A percentile compares a stretch with the other conserved stretches of the same genome.
These are phyloP conservation scores for Globisporangium irregulare DNA, from an alignment of 352 stramenopile genomes.

Conservation along the genomic window DNA sequence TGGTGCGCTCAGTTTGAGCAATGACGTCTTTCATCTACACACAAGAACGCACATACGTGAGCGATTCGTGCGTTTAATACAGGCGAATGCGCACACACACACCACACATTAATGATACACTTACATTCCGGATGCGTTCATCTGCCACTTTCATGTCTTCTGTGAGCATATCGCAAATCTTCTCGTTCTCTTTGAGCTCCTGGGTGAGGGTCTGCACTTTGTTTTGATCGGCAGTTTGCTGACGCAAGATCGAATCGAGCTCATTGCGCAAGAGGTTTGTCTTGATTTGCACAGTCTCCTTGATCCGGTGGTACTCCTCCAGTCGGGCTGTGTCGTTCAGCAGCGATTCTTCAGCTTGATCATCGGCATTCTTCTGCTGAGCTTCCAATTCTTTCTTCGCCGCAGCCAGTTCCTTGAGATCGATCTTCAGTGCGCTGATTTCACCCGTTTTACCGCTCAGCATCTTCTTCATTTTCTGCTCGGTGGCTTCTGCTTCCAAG, in stretches of 20 bases:
- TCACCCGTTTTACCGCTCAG: slow-evolving; percentile 83
- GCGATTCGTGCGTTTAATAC: background rate
- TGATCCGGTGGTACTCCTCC: slow-evolving; percentile 85
- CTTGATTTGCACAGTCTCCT: slow-evolving; percentile 64
- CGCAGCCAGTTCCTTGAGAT: slow-evolving; percentile 62
- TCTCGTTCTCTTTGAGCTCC: slow-evolving; percentile 69
- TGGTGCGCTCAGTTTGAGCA: slow-evolving; percentile 49
- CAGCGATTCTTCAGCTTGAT: slow-evolving; percentile 44
- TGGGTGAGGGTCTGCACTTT: slow-evolving; percentile 70
- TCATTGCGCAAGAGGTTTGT: slow-evolving; percentile 71
- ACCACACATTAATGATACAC: background rate
- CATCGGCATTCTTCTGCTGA: slow-evolving; percentile 29
- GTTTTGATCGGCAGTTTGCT: slow-evolving; percentile 66
- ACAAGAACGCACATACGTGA: background rate
- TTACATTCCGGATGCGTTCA: slow-evolving; percentile 60
- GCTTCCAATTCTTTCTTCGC: slow-evolving; percentile 59
- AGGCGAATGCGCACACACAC: background rate
- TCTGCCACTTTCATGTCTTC: slow-evolving; percentile 63
- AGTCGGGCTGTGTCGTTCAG: slow-evolving; percentile 53
- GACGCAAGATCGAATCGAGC: slow-evolving; percentile 62
- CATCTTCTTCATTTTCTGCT: slow-evolving; percentile 70
- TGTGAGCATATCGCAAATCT: slow-evolving; percentile 55
- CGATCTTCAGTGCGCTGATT: slow-evolving; percentile 70
- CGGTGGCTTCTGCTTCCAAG: slow-evolving; percentile 39
- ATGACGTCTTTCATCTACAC: slow-evolving; percentile 72